Evolutionary conservation across 179 eudicot species (phyloP), one percentile per base, ranked within the genome.

Genomic region (Corrigiola litoralis): DNA sequence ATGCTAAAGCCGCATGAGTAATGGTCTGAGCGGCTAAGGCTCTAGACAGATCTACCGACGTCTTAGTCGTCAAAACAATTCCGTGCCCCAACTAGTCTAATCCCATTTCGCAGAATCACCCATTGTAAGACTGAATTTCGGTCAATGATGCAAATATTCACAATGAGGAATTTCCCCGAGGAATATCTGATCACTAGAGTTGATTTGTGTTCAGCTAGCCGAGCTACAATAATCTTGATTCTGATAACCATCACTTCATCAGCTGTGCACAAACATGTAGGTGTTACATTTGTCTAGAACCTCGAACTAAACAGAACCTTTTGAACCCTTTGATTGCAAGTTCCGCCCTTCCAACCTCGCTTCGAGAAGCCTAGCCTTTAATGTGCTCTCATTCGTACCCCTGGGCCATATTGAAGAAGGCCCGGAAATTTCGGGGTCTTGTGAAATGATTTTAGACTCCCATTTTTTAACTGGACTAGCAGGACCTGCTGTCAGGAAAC

Each of bases 331-430:
- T 56, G 67, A 24, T 32, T 84, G 82, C 38, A 87, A 75, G 17
- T 78, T 77, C 38, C 84, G 82, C 24, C 90, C 92, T 71, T 84
- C 85, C 42, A 82, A 65, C 74, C 96, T 79, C 4, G 98, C 96
- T 66, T 92, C 92, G 4, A 90, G 71, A 70, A 87, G 87, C 75
- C 82, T 90, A 57, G 90, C 88, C 85, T 90, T 92, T 71, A 92
- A 70, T 5, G 92, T 79, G 53, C 76, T 82, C 69, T 87, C 90
- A 77, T 78, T 87, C 8, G 75, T 23, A 25, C 63, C 79, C 7
- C 40, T 66, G 6, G 80, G 78, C 81, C 85, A 66, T 58, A 80
- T 81, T 3, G 87, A 70, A 53, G 89, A 79, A 5, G 95, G 80
- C 73, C 74, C 90, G 0, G 82, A 66, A 18, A 76, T 66, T 45